Evolutionary conservation across 371 early-diverging fungal species (phyloP), one percentile per base, ranked within the genome.

Genomic region (Mucor mucedo): DNA sequence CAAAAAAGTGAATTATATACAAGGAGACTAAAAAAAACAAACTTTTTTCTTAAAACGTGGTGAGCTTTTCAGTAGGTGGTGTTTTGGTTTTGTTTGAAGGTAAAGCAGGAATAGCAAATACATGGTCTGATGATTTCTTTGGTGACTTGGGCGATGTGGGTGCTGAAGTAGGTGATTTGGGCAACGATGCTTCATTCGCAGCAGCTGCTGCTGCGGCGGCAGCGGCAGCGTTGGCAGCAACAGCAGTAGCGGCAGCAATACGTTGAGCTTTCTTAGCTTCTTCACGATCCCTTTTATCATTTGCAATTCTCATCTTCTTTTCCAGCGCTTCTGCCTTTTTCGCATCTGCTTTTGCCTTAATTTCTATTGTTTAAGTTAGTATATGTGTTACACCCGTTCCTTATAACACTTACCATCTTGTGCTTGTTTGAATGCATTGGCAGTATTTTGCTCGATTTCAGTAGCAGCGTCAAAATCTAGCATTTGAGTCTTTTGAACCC

Each of bases 401-500:
- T 29, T 30, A 40, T 38, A 29, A 3, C 32, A 9, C 41, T 50
- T 61, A 66, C 63, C 66, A 29, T 70, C 68, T 42, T 67, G 49
- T 4, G 68, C 73, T 39, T 64, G 54, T n/a, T 67, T 60, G 2
- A 55, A 16, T 11, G 56, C 67, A 39, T 57, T 38, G 8, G 60
- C 52, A 38, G 38, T 45, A 40, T 52, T 66, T 39, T 62, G 67
- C 45, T 67, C 56, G 41, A 73, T 32, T 39, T 63, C 65, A 42
- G 70, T 59, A 14, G 70, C 64, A 33, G 66, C 60, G 29, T 52
- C 50, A 28, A 73, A 61, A 38, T 70, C 70, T 33, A 73, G 54
- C 70, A 73, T 70, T 62, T 70, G 73, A 1, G 62, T 65, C 38
- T 56, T 66, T 42, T 67, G 60, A 11, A 48, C 56, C 13, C 59